phyloP scores from a whole-genome alignment of 352 stramenopile genomes.

The Blastocystis sp. region DNA sequence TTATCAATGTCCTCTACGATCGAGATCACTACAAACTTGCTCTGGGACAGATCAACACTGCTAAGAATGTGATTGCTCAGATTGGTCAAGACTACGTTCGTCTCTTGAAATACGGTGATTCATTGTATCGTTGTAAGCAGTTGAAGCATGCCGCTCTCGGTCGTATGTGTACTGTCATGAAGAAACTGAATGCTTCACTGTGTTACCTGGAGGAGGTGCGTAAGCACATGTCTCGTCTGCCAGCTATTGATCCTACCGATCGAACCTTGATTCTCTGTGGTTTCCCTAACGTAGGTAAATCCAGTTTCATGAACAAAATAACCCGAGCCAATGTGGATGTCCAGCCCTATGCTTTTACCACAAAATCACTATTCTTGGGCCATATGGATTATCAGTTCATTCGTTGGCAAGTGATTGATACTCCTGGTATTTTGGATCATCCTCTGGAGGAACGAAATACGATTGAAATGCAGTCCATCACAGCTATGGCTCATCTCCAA shows the following conservation, averaged over 20 bases:
- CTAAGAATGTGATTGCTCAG: conserved; percentile 89
- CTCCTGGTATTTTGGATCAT: conserved; percentile 96
- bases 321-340: conserved; percentile 97
- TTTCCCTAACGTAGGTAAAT: conserved; percentile 99
- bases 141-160: conserved; percentile 96
- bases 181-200: conserved; percentile 94
- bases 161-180: conserved; percentile 95
- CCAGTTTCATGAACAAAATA: conserved; percentile 99
- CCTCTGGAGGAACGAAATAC: conserved; percentile 97
- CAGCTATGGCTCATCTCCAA: conserved; percentile 93
- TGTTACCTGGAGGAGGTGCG: conserved; percentile 91
- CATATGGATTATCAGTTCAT: conserved; percentile 99
- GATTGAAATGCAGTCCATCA: conserved; percentile 99
- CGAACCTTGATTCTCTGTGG: conserved; percentile 93
- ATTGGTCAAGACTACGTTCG: conserved; percentile 96
- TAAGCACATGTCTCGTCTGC: conserved; percentile 95
- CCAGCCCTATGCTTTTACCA: conserved; percentile 98
- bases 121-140: conserved; percentile 98
- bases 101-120: conserved; percentile 99
- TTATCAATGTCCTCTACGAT: conserved; percentile 99
- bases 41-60: conserved; percentile 95
- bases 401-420: conserved; percentile 96
- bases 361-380: conserved; percentile 97
- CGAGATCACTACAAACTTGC: conserved; percentile 99
- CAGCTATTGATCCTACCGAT: conserved; percentile 95